These are phyloP conservation scores for Dunaliella sp. DNA, from an alignment of 139 green algal genomes.

Conservation along the genomic window DNA sequence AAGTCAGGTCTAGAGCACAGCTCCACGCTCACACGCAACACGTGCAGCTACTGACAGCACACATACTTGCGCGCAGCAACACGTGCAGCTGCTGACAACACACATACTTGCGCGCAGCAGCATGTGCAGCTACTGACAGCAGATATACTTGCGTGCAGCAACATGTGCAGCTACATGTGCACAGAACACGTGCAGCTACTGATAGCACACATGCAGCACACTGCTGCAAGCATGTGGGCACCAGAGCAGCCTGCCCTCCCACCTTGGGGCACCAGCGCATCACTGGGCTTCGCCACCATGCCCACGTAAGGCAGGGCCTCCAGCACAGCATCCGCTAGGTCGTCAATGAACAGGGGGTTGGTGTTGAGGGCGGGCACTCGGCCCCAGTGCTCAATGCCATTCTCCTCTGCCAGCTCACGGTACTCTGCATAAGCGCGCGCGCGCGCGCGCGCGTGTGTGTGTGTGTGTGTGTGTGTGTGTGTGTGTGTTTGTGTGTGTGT, in stretches of 20 bases:
- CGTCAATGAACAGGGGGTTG: slow-evolving; percentile 90
- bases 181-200: slow-evolving; percentile 80
- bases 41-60: slow-evolving; percentile 30
- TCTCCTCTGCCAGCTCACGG: slow-evolving; percentile 74
- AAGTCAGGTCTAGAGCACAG: background rate
- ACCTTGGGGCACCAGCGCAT: slow-evolving; percentile 76
- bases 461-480: background rate
- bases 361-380: slow-evolving; percentile 95
- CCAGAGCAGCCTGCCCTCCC: slow-evolving; percentile 51
- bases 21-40: slow-evolving; percentile 87
- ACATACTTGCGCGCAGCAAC: background rate
- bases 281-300: slow-evolving; percentile 56
- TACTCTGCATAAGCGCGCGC: background rate
- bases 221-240: slow-evolving; percentile 61
- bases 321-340: slow-evolving; percentile 85
- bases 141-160: background rate
- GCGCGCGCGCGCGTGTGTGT: background rate
- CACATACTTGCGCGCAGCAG: too few relatives aligned
- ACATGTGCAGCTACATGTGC: too few relatives aligned
- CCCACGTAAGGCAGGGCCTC: slow-evolving; percentile 93
- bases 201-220: background rate
- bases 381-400: slow-evolving; percentile 84
- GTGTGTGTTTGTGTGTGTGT: too few relatives aligned
- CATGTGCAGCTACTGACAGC: slow-evolving; percentile 53
- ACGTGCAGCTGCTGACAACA: too few relatives aligned